phyloP scores from a whole-genome alignment of 2,329 filamentous ascomycete species.

The Trichoderma cornu-damae region DNA sequence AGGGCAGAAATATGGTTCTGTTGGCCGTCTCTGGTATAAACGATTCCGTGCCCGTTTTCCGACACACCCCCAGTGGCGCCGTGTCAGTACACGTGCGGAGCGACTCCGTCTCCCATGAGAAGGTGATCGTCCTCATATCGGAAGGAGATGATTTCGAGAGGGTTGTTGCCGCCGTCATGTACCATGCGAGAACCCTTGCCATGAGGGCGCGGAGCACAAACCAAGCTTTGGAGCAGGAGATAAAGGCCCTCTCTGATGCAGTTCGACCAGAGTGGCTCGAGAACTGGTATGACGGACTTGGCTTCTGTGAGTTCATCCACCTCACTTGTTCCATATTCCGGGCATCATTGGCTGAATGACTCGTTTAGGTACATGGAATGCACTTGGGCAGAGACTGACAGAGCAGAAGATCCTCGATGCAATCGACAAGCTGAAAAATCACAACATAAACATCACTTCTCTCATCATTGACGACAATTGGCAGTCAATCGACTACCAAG shows the following conservation, averaged over 20 bases:
- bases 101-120: constrained; percentile 54
- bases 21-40: constrained; percentile 71
- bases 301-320: constrained; percentile 64
- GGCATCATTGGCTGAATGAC: background rate
- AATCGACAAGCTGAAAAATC: constrained; percentile 62
- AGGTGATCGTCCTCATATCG: constrained; percentile 62
- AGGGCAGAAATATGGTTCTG: constrained; percentile 71
- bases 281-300: constrained; percentile 86
- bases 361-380: constrained; percentile 81
- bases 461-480: constrained; percentile 97
- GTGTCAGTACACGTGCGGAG: constrained; percentile 67
- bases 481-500: constrained; percentile 64
- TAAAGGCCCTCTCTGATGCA: constrained; percentile 42
- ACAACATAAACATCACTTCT: constrained; percentile 72
- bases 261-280: constrained; percentile 66
- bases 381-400: constrained; percentile 74
- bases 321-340: background rate
- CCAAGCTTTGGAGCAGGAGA: constrained; percentile 42
- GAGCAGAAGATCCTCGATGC: constrained; percentile 74
- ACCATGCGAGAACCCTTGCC: constrained; percentile 65
- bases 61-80: constrained; percentile 58
- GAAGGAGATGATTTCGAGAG: constrained; percentile 68
- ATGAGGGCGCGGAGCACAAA: constrained; percentile 38
- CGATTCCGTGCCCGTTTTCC: constrained; percentile 65
- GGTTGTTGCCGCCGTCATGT: constrained; percentile 76